These are phyloP conservation scores for Terfezia claveryi DNA, from an alignment of 495 filamentous ascomycete genomes.

Conservation along the genomic window DNA sequence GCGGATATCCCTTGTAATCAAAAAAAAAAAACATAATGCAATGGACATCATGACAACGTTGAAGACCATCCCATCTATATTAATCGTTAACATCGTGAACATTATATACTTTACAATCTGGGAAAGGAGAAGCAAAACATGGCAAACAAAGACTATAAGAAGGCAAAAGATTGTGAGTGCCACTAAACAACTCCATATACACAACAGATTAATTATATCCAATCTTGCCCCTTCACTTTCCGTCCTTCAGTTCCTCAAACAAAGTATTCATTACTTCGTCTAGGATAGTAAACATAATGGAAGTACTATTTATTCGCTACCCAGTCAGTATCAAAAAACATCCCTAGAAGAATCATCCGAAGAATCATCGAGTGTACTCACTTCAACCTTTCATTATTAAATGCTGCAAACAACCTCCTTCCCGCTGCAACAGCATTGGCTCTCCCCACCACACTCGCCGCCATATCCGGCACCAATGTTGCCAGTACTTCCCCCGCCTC, in stretches of 20 bases:
- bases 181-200: too few species aligned
- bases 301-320: conserved; percentile 30
- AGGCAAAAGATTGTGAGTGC: too few species aligned
- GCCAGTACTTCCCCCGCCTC: conserved; percentile 65
- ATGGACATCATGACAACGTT: not conserved
- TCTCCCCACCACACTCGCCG: conserved; percentile 63
- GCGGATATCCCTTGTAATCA: not conserved
- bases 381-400: conserved; percentile 61
- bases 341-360: not conserved
- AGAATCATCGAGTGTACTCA: conserved; percentile 19
- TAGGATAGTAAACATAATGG: conserved; percentile 54
- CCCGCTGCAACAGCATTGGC: conserved; percentile 69
- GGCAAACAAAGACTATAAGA: too few species aligned
- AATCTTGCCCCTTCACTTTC: not conserved
- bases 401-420: conserved; percentile 53
- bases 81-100: too few species aligned
- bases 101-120: too few species aligned
- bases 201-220: too few species aligned
- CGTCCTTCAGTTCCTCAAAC: conserved; percentile 29
- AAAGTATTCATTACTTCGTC: conserved; percentile 57
- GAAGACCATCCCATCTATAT: too few species aligned
- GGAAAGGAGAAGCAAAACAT: too few species aligned
- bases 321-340: not conserved
- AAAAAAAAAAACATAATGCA: not conserved
- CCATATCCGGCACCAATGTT: conserved; percentile 59